Evolutionary conservation across 768 basidiomycete species (phyloP).

Genomic region (Gloeopeniophorella convolvens): DNA sequence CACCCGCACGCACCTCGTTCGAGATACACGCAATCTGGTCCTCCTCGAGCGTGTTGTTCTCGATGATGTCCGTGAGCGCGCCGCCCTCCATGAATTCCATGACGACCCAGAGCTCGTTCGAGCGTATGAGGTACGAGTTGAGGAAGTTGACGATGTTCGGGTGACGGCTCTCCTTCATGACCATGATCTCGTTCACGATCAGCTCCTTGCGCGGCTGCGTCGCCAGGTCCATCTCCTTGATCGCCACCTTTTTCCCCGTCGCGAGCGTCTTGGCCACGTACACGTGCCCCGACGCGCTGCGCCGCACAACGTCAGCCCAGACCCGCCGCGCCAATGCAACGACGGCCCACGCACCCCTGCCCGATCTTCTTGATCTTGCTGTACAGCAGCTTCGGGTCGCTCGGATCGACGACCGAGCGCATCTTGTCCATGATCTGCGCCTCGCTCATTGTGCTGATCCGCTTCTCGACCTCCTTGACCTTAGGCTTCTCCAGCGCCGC

Average conservation of each 20-base stretch:
- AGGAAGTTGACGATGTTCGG: constrained; percentile 97
- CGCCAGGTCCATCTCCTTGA: constrained; percentile 97
- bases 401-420: constrained; percentile 74
- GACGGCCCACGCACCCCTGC: constrained; percentile 68
- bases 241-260: constrained; percentile 85
- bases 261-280: constrained; percentile 91
- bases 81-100: constrained; percentile 99
- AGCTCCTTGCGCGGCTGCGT: constrained; percentile 96
- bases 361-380: constrained; percentile 99
- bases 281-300: constrained; percentile 92
- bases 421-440: constrained; percentile 98
- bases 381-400: constrained; percentile 86
- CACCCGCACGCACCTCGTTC: constrained; percentile 60
- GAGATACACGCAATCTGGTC: constrained; percentile 92
- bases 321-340: constrained; percentile 1
- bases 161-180: constrained; percentile 98
- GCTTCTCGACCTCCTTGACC: constrained; percentile 66
- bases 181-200: constrained; percentile 95
- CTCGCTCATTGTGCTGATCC: constrained; percentile 95
- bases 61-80: constrained; percentile 94
- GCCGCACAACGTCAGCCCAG: constrained; percentile 5
- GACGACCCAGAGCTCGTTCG: constrained; percentile 90
- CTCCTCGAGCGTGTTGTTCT: constrained; percentile 92
- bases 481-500: constrained; percentile 54
- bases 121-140: constrained; percentile 84